Base-by-base conservation (phyloP, 2,329 filamentous ascomycete species). In the Calonectria ilicicola region DNA sequence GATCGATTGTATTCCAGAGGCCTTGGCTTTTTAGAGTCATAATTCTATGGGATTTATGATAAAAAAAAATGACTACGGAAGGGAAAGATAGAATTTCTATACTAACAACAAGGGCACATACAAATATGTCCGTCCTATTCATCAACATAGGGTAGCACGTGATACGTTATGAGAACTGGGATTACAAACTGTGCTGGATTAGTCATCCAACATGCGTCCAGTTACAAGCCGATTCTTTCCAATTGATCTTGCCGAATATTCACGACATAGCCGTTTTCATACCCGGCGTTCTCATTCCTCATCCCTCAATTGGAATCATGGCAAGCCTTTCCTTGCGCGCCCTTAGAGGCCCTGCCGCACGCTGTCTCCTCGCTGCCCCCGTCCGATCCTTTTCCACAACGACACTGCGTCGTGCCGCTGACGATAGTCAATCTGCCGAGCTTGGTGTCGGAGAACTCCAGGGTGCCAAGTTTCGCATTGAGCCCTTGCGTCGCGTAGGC, bases 391-490 rank as follows among this genome's bases (percentile, higher is more conserved):
- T 82, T 65, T 74, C 79, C 12, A 76, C 72, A 46, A 78, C 75
- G 53, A 65, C 73, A 12, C 69, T 73, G 21, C 72, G 74, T 42
- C 76, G 77, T 65, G 72, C 76, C 46, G 67, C 51, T 15, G 64
- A 74, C 40, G 70, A 78, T 46, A 51, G 49, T 17, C 72, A 74
- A 46, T 51, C 70, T 44, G 72, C 70, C 46, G 95, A 98, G 78
- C 89, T 98, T 73, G 92, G 88, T 53, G 94, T 97, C 79, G 95
- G 95, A 81, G 95, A 98, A 88, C 91, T 98, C 81, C 92, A 97
- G 83, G 95, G 95, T 77, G 94, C 93, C 75, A 90, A 91, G 71
- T 98, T 98, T 86, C 94, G 91, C 83, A 92, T 98, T 80, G 95
- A 98, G 88, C 97, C 97, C n/a, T 85, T 98, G 77, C 91, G 94